phyloP scores from a whole-genome alignment of 371 early-diverging fungal genomes.

The Paraphysoderma sedebokerense region DNA sequence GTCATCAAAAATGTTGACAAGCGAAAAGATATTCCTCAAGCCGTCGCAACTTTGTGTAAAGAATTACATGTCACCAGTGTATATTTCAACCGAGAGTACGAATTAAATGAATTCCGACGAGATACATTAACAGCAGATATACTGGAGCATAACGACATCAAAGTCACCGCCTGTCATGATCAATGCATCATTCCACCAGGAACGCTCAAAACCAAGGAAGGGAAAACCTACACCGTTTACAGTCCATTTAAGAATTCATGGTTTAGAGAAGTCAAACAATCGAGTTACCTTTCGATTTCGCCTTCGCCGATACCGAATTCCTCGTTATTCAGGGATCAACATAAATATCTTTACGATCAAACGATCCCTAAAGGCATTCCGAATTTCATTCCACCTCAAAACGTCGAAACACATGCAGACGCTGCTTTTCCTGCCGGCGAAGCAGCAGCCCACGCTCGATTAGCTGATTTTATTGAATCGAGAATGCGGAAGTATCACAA shows the following conservation, averaged over 20 bases:
- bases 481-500: constrained; percentile 8
- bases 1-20: constrained; percentile 12
- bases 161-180: constrained; percentile 18
- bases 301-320: not conserved
- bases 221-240: constrained; percentile 14
- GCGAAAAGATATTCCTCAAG: constrained; percentile 7
- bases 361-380: too few species aligned
- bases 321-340: not conserved
- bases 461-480: constrained; percentile 6
- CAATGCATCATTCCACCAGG: constrained; percentile 35
- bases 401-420: not conserved
- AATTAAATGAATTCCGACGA: constrained; percentile 17
- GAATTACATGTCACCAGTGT: constrained; percentile 7
- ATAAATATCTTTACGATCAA: too few species aligned
- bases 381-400: not conserved
- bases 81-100: constrained; percentile 26
- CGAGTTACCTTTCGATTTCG: not conserved
- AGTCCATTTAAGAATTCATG: constrained; percentile 12
- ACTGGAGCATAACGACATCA: constrained; percentile 12
- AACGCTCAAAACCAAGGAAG: constrained; percentile 14
- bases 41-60: constrained; percentile 6
- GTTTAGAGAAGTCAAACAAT: not conserved
- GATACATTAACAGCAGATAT: constrained; percentile 11
- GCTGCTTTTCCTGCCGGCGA: constrained; percentile 12
- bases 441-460: constrained; percentile 5